Conservation (phyloP, 192 early-diverging fungal genomes). For the Coemansia sp. region DNA sequence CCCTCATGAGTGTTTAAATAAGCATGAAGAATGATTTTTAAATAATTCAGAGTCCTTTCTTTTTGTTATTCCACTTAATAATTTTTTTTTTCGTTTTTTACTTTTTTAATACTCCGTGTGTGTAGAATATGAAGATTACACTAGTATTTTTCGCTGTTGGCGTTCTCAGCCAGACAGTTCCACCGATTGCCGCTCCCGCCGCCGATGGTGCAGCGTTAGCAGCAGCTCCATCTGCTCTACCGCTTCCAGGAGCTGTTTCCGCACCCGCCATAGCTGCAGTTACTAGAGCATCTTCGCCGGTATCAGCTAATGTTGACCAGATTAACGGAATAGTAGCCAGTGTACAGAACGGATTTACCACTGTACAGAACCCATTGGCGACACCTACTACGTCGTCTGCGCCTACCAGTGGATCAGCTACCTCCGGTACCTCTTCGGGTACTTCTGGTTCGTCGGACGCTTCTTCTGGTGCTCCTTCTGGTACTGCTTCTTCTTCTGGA, state of each 20-base stretch:
- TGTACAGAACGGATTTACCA: slow-evolving; percentile 12
- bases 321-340: slow-evolving; percentile 7
- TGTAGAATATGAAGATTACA: slow-evolving; percentile 37
- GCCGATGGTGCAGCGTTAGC: background rate
- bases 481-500: background rate
- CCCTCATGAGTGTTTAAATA: background rate
- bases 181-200: slow-evolving; percentile 2
- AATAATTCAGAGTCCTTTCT: background rate
- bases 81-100: background rate
- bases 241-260: background rate
- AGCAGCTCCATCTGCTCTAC: background rate
- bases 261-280: background rate
- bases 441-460: background rate
- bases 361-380: slow-evolving; percentile 9
- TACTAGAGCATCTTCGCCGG: background rate
- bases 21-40: background rate
- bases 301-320: slow-evolving; percentile 8
- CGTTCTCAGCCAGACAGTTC: slow-evolving; percentile 30
- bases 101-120: background rate
- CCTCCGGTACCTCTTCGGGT: background rate
- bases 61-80: background rate
- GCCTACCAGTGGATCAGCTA: background rate
- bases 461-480: background rate
- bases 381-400: background rate
- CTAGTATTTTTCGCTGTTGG: slow-evolving; percentile 25